Conservation (phyloP, 176 grass and related monocot species). For the Metroxylon sagu region DNA sequence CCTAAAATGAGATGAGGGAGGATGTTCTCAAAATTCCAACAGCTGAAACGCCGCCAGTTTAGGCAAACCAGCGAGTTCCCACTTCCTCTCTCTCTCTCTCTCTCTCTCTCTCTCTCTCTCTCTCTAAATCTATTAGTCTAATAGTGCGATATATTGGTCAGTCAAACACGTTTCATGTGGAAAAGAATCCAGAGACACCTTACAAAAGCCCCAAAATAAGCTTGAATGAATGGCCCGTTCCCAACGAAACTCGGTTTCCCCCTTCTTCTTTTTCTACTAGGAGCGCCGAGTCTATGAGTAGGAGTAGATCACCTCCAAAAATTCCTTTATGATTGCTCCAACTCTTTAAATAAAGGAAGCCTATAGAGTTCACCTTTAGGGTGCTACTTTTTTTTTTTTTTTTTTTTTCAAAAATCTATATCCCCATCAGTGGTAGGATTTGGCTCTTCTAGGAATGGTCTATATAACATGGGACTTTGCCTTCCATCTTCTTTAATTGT, state of each 20-base stretch:
- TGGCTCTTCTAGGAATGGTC: not conserved
- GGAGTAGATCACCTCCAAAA: not conserved
- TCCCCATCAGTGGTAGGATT: not conserved
- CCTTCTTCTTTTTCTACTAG: not conserved
- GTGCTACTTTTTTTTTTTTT: not conserved
- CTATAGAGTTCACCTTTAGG: not conserved
- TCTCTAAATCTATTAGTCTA: not conserved
- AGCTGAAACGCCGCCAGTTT: slow-evolving; percentile 12
- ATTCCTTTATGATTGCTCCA: not conserved
- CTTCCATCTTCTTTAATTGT: not conserved
- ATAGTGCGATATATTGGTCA: not conserved
- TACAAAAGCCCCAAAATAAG: not conserved
- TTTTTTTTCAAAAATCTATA: too few species aligned
- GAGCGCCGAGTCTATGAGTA: not conserved
- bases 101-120: slow-evolving; percentile 3
- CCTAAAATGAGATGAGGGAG: not conserved
- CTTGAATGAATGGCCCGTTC: not conserved
- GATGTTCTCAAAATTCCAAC: slow-evolving; percentile 26
- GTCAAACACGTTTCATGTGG: slow-evolving; percentile 12
- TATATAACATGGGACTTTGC: slow-evolving; percentile 3
- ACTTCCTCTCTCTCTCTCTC: slow-evolving; percentile 2
- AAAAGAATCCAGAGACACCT: not conserved
- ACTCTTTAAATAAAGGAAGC: not conserved
- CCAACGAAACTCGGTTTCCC: not conserved
- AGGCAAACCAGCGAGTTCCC: slow-evolving; percentile 11